Conservation (phyloP, 169 alveolate genomes). For the Amoebophrya sp. region DNA sequence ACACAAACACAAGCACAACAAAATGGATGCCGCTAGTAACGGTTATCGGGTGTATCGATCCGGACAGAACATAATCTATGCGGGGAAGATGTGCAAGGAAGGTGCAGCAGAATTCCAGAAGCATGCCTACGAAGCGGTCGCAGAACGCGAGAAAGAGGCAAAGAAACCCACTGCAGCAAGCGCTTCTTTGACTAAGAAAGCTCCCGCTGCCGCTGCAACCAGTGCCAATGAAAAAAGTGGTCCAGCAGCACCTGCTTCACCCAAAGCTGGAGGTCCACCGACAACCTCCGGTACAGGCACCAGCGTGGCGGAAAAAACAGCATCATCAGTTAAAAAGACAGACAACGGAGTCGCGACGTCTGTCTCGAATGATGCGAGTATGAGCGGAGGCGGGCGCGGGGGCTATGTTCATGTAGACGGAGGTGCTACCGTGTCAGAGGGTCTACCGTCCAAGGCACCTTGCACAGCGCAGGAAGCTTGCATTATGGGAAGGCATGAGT, state of each 20-base stretch:
- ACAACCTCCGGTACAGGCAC: neutral
- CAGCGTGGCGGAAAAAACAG: neutral
- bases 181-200: neutral
- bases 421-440: too few species aligned
- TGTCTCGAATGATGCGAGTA: too few species aligned
- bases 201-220: neutral
- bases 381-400: too few species aligned
- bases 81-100: neutral
- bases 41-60: neutral
- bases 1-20: too few species aligned
- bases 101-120: slow-evolving; percentile 4
- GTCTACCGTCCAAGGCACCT: too few species aligned
- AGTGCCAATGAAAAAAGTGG: neutral
- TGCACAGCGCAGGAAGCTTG: too few species aligned
- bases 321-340: too few species aligned
- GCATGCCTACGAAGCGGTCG: neutral
- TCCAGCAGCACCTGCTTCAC: neutral
- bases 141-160: neutral
- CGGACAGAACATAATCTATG: neutral
- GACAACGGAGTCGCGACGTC: too few species aligned
- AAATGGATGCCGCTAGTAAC: neutral
- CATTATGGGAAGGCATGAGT: too few species aligned
- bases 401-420: too few species aligned
- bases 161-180: too few species aligned
- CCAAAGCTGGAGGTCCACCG: neutral